Base-by-base conservation (phyloP, 2,329 filamentous ascomycete genomes). In the Alternaria novae-zelandiae region DNA sequence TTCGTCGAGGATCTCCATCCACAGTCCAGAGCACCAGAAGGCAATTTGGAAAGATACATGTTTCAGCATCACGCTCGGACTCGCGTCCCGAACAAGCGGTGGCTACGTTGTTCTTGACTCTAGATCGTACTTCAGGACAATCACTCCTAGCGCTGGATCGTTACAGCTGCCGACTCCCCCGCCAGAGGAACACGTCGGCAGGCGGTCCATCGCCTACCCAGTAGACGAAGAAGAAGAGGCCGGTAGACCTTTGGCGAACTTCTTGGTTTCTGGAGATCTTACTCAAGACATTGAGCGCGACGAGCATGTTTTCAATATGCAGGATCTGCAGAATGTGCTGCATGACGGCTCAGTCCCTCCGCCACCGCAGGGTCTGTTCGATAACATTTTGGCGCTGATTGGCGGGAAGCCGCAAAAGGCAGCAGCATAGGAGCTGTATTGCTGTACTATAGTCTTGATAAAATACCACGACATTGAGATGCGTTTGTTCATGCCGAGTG, bases 21-120 rank as follows among this genome's bases (percentile, higher is more conserved):
- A 94, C 77, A 86, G 86, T 51, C 84, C 90, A 2, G 84, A 88
- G 28, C 83, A 86, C 15, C 82, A 86, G 9, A 82, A 87, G 57
- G 86, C 90, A 11, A 79, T 92, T 11, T 86, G 89, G 70, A 83
- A 88, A 65, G 83, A 82, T 26, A 86, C 87, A 10, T 67, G 83
- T 10, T 82, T 87, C 4, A 83, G 86, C 60, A 81, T 88, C 21
- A 87, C 93, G 11, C 87, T 91, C 21, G 88, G 90, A 12, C 80
- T 97, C 2, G 82, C 93, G 3, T 86, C 92, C 4, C 85, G 88
- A 20, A 83, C 86, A 12, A 85, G 85, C 20, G 87, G 88, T 49
- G 93, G 93, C 5, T 97, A 93, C 77, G 82, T 96, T 43, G 82
- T 90, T 10, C 80, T 97, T 6, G 93, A 97, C 76, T 86, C 90